Base-by-base conservation (phyloP, 2,329 filamentous ascomycete genomes). In the Aspergillus fumigatiaffinis region DNA sequence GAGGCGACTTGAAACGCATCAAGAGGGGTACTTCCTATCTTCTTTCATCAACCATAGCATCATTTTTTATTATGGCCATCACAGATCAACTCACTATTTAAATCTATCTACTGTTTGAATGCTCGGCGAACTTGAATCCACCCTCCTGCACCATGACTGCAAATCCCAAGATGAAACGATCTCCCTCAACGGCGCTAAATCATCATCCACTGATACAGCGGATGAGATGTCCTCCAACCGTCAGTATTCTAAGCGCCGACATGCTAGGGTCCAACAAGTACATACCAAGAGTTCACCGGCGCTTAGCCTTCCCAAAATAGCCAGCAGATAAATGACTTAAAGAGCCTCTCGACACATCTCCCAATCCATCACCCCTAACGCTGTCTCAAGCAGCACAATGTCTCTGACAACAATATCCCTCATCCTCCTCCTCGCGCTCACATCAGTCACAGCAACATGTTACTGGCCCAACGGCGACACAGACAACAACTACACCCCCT, bases 391-490 rank as follows among this genome's bases (percentile, higher is more conserved):
- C 9, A 21, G 41, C 32, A 38, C 32, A 38, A 38, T 38, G 32
- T 38, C 32, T 38, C 32, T 38, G 14, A 1, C 5, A 7, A 5
- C 8, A 44, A 12, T 21, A 12, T 10, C 3, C 4, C 41, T 44
- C 41, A 4, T 44, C n/a, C 8, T 12, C n/a, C n/a, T 23, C 41
- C n/a, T 21, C 41, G 9, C 21, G 8, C n/a, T 23, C 41, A 12
- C 10, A 5, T 8, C n/a, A 44, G 41, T 17, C 8, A 21, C 41
- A 20, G 28, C 42, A 42, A 49, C 52, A 48, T 57, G 55, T 23
- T 57, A 57, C 48, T 57, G 29, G 35, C 55, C 55, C 42, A 57
- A 54, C 41, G 55, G 55, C 35, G 5, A 57, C n/a, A 47, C 28
- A 17, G 47, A 51, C 20, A 42, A 4, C 20, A 10, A 51, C 42